Percentiles rank a stretch among this genome's conserved stretches.
Evolutionary conservation across 345 rosid genomes (phyloP).

Genomic region (Balakata baccata): DNA sequence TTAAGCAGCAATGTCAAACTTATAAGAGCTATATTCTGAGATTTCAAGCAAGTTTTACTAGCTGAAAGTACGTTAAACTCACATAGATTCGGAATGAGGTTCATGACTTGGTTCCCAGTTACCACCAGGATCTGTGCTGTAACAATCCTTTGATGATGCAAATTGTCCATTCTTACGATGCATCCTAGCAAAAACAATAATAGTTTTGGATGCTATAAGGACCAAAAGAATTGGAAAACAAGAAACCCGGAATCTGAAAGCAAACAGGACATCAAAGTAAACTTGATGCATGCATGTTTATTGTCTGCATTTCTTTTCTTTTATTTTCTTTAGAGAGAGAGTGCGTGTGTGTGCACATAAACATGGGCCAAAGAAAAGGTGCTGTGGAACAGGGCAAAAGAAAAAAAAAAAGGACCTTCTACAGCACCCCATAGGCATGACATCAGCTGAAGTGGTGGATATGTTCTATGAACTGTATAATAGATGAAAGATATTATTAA

Average conservation of each 20-base stretch:
- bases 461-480: neutral
- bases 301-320: neutral
- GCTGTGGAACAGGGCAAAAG: no score
- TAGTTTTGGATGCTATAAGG: conserved; percentile 8
- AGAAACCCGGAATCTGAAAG: neutral
- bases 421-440: neutral
- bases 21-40: neutral
- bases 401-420: neutral
- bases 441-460: neutral
- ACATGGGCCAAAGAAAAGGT: neutral
- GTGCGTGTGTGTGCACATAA: neutral
- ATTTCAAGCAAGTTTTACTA: conserved; percentile 7
- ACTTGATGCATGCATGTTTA: neutral
- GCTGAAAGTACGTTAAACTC: conserved; percentile 23
- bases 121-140: conserved; percentile 24
- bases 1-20: no score
- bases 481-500: neutral
- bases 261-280: neutral
- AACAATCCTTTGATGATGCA: conserved; percentile 23
- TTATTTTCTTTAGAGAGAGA: neutral
- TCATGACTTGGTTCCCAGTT: conserved; percentile 31
- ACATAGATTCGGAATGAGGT: conserved; percentile 33
- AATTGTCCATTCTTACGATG: conserved; percentile 30
- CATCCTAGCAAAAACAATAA: conserved; percentile 22
- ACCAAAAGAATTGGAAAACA: neutral